phyloP scores from a whole-genome alignment of 164 flowering plant species.

The Annona squamosa region DNA sequence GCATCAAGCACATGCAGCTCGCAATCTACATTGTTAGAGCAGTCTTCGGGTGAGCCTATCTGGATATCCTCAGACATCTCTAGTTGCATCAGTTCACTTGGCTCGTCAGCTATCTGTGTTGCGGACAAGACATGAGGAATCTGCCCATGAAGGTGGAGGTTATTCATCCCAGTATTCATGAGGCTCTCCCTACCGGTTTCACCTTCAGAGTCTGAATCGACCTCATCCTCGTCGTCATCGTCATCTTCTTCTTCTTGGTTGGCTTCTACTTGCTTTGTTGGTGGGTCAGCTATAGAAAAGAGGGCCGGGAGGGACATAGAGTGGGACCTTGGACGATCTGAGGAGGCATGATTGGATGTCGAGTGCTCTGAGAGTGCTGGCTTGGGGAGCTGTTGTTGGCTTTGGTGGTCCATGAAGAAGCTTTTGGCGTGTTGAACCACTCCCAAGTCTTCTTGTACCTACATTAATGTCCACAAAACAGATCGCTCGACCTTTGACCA shows the following conservation, averaged over 20 bases:
- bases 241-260: constrained; percentile 30
- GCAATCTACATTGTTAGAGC: constrained; percentile 58
- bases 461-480: not conserved
- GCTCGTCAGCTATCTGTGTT: constrained; percentile 24
- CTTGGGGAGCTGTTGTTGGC: constrained; percentile 37
- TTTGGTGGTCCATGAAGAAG: constrained; percentile 50
- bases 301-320: constrained; percentile 23
- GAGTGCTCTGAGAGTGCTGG: constrained; percentile 94
- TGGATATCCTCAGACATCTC: constrained; percentile 79
- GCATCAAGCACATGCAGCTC: constrained; percentile 33
- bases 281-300: constrained; percentile 17
- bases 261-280: constrained; percentile 7
- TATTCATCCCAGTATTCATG: constrained; percentile 1
- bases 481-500: not conserved
- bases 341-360: constrained; percentile 66
- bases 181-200: constrained; percentile 24
- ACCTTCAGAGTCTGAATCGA: constrained; percentile 40
- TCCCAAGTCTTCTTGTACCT: constrained; percentile 68
- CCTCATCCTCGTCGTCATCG: constrained; percentile 42
- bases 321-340: constrained; percentile 31
- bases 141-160: not conserved
- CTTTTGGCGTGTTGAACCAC: constrained; percentile 51
- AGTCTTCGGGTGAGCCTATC: constrained; percentile 79
- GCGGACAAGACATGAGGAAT: constrained; percentile 1
- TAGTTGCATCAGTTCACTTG: constrained; percentile 69